Percentiles rank a stretch among this genome's conserved stretches.
Conservation (phyloP, 2,329 filamentous ascomycete genomes). For the Periconia sp. region DNA sequence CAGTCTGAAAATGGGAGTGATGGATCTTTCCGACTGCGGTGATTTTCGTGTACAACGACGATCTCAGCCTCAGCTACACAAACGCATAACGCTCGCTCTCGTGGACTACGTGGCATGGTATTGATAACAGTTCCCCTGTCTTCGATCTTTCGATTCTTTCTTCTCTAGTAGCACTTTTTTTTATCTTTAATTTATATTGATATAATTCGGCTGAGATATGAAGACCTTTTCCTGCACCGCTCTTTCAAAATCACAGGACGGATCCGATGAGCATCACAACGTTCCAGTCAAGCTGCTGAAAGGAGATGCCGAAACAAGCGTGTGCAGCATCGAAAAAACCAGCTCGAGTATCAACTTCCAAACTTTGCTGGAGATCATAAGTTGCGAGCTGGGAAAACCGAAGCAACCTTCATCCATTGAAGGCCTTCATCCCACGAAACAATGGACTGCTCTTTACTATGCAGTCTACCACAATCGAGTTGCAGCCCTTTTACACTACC, state of each 20-base stretch:
- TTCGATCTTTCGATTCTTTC: background rate
- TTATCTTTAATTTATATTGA: background rate
- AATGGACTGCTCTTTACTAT: conserved; percentile 35
- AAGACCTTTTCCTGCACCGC: conserved; percentile 8
- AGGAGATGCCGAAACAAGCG: background rate
- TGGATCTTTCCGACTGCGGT: background rate
- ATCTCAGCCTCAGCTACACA: background rate
- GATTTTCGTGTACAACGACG: conserved; percentile 4
- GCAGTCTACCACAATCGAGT: conserved; percentile 35
- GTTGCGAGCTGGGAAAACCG: conserved; percentile 31
- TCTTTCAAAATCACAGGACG: conserved; percentile 5
- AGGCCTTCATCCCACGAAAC: conserved; percentile 22
- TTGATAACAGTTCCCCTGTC: background rate
- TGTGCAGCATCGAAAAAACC: background rate
- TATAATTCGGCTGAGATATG: background rate
- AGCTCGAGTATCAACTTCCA: conserved; percentile 29
- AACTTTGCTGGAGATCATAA: conserved; percentile 33
- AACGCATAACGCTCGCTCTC: background rate
- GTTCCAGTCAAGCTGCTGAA: background rate
- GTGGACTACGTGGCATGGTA: background rate
- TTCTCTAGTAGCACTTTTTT: background rate
- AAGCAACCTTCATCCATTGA: conserved; percentile 7
- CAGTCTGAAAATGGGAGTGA: conserved; percentile 3
- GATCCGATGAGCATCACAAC: background rate
- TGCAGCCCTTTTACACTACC: conserved; percentile 34